Evolutionary conservation across 2,329 filamentous ascomycete genomes (phyloP), one percentile per base, ranked within the genome.

Genomic region (Arthroderma sp.): DNA sequence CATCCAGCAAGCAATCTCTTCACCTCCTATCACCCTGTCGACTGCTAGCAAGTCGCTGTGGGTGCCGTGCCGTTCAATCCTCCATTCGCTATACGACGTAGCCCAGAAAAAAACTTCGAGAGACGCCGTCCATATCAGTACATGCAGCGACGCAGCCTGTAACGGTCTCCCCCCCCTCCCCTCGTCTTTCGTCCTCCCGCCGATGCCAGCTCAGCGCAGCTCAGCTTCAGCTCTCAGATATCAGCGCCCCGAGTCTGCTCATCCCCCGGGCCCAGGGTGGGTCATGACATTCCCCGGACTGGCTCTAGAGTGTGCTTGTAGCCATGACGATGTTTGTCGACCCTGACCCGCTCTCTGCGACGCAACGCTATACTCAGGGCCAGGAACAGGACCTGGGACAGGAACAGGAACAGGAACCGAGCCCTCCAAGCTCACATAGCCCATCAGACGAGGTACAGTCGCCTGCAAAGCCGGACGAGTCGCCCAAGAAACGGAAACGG

Each of bases 401-500:
- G n/a, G 47, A 31, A 6, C 47, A 35, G 25, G 25, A 51, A 7
- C 47, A 35, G 47, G 47, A 51, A 19, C 23, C 47, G 47, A 51
- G 47, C 25, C 47, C 47, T 3, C 47, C 15, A 15, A 51, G 47
- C 47, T 51, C 47, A 13, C 47, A 33, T 19, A 51, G 47, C 15
- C 47, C 47, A 9, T 51, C 47, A 33, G 47, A 51, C 47, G 47
- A 51, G 25, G 47, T 51, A 15, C 47, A 51, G 47, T 51, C 47
- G 47, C 47, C 51, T 15, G 17, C 23, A 11, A 39, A 54, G 37
- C 31, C 51, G 37, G 51, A 54, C 19, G 59, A 55, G n/a, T 61
- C 67, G 38, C 63, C 68, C 28, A 74, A 72, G 65, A 75, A 75
- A 62, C 70, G 73, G 56, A 72, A 73, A 62, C 69, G 75, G 59